Evolutionary conservation across 768 basidiomycete genomes (phyloP).

Genomic region (Lactarius indigo): DNA sequence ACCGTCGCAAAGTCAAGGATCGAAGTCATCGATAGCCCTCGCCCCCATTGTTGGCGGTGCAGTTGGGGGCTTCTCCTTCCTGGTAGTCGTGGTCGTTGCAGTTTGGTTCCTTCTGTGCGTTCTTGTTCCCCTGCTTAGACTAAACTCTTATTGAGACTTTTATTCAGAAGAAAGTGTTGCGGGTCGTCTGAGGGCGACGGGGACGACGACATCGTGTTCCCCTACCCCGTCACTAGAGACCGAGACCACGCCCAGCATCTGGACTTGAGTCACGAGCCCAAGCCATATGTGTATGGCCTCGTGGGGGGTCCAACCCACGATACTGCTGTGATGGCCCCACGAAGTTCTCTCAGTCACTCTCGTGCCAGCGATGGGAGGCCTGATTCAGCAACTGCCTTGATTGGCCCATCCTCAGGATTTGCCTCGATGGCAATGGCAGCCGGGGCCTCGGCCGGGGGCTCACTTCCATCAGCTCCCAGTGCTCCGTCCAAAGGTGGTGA

Average conservation of each 20-base stretch:
- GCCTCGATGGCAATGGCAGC: not conserved
- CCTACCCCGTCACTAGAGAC: constrained; percentile 24
- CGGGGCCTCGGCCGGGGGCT: not conserved
- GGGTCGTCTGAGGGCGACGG: not conserved
- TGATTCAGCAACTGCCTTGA: constrained; percentile 12
- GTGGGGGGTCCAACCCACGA: constrained; percentile 19
- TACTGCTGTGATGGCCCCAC: not conserved
- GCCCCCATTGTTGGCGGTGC: constrained; percentile 21
- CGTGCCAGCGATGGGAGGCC: constrained; percentile 4
- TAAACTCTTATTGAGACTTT: not conserved
- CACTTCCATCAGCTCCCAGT: not conserved
- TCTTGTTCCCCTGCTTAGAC: not conserved
- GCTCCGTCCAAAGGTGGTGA: not conserved
- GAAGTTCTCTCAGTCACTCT: constrained; percentile 9
- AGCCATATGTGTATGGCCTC: constrained; percentile 23
- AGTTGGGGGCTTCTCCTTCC: constrained; percentile 17
- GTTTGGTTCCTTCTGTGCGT: constrained; percentile 23
- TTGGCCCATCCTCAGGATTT: not conserved
- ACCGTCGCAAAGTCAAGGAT: not conserved
- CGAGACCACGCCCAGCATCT: constrained; percentile 12
- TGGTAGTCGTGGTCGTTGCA: constrained; percentile 11
- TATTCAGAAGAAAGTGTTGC: constrained; percentile 18
- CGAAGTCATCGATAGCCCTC: constrained; percentile 7
- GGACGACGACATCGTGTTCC: constrained; percentile 23
- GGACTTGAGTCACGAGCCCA: constrained; percentile 20